Percentiles rank a stretch among this genome's conserved stretches.
Conservation (phyloP, 139 green algal genomes). For the Microglena sp. region DNA sequence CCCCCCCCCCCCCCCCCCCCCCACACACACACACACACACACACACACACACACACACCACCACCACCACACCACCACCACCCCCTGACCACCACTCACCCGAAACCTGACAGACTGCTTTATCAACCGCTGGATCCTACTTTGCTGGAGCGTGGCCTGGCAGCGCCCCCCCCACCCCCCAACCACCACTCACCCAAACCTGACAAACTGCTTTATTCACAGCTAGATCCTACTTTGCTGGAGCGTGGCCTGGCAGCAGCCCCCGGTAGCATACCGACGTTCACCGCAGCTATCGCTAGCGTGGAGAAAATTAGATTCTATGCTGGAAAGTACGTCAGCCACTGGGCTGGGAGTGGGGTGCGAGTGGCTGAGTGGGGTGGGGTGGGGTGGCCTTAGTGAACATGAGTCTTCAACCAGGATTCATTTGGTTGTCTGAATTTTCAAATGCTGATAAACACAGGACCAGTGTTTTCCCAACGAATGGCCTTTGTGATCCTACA, state of each 20-base stretch:
- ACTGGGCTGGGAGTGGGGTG: too few species aligned
- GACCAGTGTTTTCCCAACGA: too few species aligned
- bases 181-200: background rate
- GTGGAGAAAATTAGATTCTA: conserved; percentile 76
- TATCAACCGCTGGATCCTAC: conserved; percentile 53
- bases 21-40: conserved; percentile 1
- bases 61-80: too few species aligned
- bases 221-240: conserved; percentile 70
- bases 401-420: too few species aligned
- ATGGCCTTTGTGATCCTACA: too few species aligned
- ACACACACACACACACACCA: background rate
- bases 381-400: background rate
- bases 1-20: too few species aligned
- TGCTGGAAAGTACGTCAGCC: conserved; percentile 9
- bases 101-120: too few species aligned
- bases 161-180: conserved; percentile 37
- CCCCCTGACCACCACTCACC: too few species aligned
- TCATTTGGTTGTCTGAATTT: too few species aligned
- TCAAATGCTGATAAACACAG: too few species aligned
- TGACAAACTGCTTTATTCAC: too few species aligned
- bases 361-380: background rate
- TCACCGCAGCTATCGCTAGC: conserved; percentile 54
- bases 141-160: conserved; percentile 72
- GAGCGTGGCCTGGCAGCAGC: conserved; percentile 71
- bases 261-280: conserved; percentile 63